Percentiles rank a stretch among this genome's conserved stretches.
Conservation (phyloP, 2,329 filamentous ascomycete species). For the Ceratocystis lukuohia region DNA sequence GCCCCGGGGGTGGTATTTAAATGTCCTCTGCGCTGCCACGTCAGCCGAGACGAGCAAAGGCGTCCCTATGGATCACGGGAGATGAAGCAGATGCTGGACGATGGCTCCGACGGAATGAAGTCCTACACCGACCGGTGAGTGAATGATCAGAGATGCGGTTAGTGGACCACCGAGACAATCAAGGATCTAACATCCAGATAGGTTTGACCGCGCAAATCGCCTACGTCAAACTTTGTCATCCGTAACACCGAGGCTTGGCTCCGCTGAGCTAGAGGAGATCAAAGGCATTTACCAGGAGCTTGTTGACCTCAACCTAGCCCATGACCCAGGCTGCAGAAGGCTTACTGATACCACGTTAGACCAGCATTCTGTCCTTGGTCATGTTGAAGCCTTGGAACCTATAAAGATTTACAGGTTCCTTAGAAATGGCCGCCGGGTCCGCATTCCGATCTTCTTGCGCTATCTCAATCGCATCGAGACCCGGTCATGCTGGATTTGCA, state of each 20-base stretch:
- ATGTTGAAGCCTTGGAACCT: background rate
- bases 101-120: background rate
- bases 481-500: slow-evolving; percentile 1
- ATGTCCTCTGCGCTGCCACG: background rate
- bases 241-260: background rate
- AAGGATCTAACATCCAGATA: background rate
- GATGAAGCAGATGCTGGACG: background rate
- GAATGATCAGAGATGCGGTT: no score
- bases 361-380: background rate
- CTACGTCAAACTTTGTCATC: background rate
- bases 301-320: background rate
- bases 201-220: background rate
- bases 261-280: background rate
- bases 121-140: background rate
- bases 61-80: background rate
- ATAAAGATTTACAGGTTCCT: background rate
- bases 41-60: no score
- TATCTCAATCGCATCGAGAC: slow-evolving; percentile 5
- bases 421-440: background rate
- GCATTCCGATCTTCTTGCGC: slow-evolving; percentile 6
- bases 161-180: background rate
- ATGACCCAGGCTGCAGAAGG: background rate
- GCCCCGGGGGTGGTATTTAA: background rate
- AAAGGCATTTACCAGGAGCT: background rate
- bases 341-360: background rate